Percentiles rank a stretch among this genome's conserved stretches.
phyloP scores from a whole-genome alignment of 1,284 basidiomycete genomes.

The Boletus mariae region DNA sequence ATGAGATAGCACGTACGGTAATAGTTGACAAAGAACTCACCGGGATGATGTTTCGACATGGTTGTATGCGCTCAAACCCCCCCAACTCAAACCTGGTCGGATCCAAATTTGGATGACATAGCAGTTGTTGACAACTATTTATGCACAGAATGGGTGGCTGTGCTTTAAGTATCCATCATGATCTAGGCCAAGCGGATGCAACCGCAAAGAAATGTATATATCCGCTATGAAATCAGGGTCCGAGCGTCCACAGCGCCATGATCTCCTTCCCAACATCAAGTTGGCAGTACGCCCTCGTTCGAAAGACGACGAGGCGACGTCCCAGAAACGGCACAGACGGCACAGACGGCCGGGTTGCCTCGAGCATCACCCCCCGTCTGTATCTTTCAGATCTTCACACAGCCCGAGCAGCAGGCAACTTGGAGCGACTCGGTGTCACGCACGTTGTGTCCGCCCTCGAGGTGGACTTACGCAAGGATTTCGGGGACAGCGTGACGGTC shows the following conservation, averaged over 20 bases:
- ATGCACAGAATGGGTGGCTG: slow-evolving; percentile 13
- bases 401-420: slow-evolving; percentile 44
- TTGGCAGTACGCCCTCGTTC: slow-evolving; percentile 29
- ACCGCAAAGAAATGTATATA: slow-evolving; percentile 1
- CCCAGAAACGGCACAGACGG: slow-evolving; percentile 5
- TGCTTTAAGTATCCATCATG: not conserved
- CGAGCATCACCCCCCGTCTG: slow-evolving; percentile 55
- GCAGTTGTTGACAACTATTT: slow-evolving; percentile 20
- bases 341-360: slow-evolving; percentile 36
- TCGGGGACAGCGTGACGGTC: slow-evolving; percentile 44
- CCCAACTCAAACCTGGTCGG: not conserved
- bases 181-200: not conserved
- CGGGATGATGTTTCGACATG: slow-evolving; percentile 91
- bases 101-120: slow-evolving; percentile 3
- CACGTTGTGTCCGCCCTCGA: slow-evolving; percentile 66
- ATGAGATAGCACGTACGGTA: not conserved
- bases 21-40: slow-evolving; percentile 39
- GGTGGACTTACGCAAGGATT: slow-evolving; percentile 43
- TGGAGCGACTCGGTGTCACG: slow-evolving; percentile 58
- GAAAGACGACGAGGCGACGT: slow-evolving; percentile 15
- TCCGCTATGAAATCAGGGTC: slow-evolving; percentile 4
- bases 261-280: slow-evolving; percentile 29
- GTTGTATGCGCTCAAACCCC: slow-evolving; percentile 17
- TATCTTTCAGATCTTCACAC: slow-evolving; percentile 63
- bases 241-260: slow-evolving; percentile 18